phyloP scores from a whole-genome alignment of 371 early-diverging fungal genomes.

The Mucor racemosus region DNA sequence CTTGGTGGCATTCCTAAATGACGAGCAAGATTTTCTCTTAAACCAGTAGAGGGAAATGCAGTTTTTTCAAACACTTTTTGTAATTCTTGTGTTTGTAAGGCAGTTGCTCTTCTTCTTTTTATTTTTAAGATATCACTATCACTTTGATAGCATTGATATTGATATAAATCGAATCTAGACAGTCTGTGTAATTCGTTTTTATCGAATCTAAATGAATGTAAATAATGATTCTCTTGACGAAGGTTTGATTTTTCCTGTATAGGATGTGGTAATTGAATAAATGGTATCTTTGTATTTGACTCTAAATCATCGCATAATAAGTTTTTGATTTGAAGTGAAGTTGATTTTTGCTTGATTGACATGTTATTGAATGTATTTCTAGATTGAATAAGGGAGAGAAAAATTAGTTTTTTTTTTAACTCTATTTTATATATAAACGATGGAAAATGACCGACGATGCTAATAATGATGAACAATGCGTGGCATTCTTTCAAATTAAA shows the following conservation, averaged over 20 bases:
- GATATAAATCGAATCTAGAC: neutral
- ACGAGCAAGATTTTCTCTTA: conserved; percentile 62
- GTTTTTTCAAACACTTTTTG: conserved; percentile 19
- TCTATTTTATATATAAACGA: neutral
- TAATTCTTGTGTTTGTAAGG: conserved; percentile 32
- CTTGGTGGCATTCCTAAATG: conserved; percentile 75
- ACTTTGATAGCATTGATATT: neutral
- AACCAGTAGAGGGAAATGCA: conserved; percentile 21
- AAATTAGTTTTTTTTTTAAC: too few species aligned
- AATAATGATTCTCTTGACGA: neutral
- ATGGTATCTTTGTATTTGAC: neutral
- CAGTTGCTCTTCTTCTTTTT: conserved; percentile 37
- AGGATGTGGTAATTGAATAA: neutral
- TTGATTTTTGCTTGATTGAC: conserved; percentile 1
- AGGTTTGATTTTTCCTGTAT: neutral
- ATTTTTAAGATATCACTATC: conserved; percentile 33
- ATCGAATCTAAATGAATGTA: neutral
- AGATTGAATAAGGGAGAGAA: neutral
- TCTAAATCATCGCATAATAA: neutral
- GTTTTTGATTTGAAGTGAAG: conserved; percentile 1
- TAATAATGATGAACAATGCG: neutral
- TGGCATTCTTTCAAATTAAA: neutral
- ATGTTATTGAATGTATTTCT: neutral
- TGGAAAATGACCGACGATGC: neutral
- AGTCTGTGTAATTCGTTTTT: neutral